Base-by-base conservation (phyloP, 495 filamentous ascomycete species). In the Penicillium longicatenatum region DNA sequence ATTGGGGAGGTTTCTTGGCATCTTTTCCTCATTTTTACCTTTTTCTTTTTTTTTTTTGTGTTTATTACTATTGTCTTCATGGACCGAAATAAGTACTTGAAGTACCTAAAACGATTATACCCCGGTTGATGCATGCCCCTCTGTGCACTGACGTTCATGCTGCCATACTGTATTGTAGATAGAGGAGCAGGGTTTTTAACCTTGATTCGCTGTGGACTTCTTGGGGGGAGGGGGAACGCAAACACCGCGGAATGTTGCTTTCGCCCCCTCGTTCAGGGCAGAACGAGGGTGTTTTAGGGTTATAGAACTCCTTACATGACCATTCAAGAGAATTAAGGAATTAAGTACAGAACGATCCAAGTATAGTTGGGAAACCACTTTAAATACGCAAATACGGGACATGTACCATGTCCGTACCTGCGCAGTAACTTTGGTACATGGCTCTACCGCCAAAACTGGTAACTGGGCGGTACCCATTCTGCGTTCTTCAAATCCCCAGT, bases 371-470 rank as follows among this genome's bases (percentile, higher is more conserved):
- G 49, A 20, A 21, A 20, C 41, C 9, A 8, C 11, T 10, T 35
- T 35, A 52, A 41, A 35, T 7, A 53, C 6, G 6, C 37, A 39
- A 39, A 39, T 39, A 39, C 37, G 37, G 37, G 37, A 4, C 20
- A 62, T 46, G 64, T 67, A 67, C 58, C 51, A 58, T 17, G 22
- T 17, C 58, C 31, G 58, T 60, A 65, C 55, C 58, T 59, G 58
- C 62, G 62, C 58, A 58, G 58, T 64, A 66, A 66, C 66, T 69
- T 62, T 64, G 58, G 63, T 62, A 61, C 64, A 65, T 62, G 63
- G 64, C 53, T 67, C 59, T 52, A 63, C 64, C 62, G 58, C 66
- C 48, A 42, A 44, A 45, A 22, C 21, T 39, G 21, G 41, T 24
- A 54, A 35, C 53, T 43, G 53, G 26, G 26, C 53, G 29, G 26